A percentile compares a stretch with the other conserved stretches of the same genome.
Conservation (phyloP, 164 flowering plant species). For the Chimonanthus praecox region DNA sequence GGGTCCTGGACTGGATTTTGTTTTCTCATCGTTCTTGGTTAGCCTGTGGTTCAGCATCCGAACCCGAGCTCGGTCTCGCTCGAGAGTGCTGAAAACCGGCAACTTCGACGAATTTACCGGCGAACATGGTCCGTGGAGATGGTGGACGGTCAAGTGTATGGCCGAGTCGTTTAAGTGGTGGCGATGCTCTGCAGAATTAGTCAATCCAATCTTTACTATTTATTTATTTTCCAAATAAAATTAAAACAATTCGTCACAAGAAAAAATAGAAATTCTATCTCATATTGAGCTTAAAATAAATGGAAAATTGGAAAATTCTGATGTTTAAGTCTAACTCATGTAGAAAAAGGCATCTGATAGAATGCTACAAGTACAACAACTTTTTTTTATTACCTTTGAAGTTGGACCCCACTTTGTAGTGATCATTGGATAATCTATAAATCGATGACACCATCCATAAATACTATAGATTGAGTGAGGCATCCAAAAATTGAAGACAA, state of each 20-base stretch:
- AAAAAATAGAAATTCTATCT: too few relatives aligned
- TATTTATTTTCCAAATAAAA: background rate
- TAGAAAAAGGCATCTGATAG: too few relatives aligned
- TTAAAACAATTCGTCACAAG: background rate
- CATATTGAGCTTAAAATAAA: background rate
- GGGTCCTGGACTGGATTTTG: background rate
- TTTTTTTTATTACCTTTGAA: too few relatives aligned
- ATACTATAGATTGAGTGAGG: background rate
- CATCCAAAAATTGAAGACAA: too few relatives aligned
- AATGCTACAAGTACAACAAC: background rate
- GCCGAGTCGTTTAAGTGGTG: conserved; percentile 10
- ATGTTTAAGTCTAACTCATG: too few relatives aligned
- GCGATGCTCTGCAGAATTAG: conserved; percentile 10
- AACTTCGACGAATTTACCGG: conserved; percentile 2
- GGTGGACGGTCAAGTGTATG: conserved; percentile 19
- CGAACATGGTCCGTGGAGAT: conserved; percentile 25
- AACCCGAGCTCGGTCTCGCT: conserved; percentile 18
- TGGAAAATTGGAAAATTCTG: background rate
- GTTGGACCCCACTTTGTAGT: background rate
- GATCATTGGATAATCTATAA: too few relatives aligned
- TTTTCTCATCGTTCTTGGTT: background rate
- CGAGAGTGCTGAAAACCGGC: conserved; percentile 5
- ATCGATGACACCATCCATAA: background rate
- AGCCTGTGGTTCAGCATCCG: conserved; percentile 15
- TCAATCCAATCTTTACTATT: background rate